These are phyloP conservation scores for Albizia julibrissin DNA, from an alignment of 306 rosid species.

Conservation along the genomic window DNA sequence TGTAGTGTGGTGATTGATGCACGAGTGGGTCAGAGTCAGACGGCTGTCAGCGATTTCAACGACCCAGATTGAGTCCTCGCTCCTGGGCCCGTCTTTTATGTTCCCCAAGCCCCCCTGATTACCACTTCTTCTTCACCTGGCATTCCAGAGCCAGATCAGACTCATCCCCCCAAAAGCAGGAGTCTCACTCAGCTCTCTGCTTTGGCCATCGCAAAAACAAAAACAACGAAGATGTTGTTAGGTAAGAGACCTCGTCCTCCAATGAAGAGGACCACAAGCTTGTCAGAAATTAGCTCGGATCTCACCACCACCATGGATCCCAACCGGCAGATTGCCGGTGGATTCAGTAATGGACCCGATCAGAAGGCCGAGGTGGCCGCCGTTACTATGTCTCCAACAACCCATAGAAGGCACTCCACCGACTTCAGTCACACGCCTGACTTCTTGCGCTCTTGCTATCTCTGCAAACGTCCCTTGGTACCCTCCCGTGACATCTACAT, in stretches of 20 bases:
- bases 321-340: conserved; percentile 5
- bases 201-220: not conserved
- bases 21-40: not conserved
- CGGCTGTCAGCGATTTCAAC: conserved; percentile 40
- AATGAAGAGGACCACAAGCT: conserved; percentile 81
- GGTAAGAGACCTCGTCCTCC: conserved; percentile 86
- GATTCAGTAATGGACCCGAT: conserved; percentile 39
- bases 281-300: conserved; percentile 81
- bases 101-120: conserved; percentile 35
- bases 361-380: conserved; percentile 34
- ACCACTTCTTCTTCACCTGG: not conserved
- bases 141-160: not conserved
- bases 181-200: not conserved
- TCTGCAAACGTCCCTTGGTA: conserved; percentile 71
- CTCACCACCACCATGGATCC: conserved; percentile 44
- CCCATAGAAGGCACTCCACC: conserved; percentile 39
- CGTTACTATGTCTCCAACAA: conserved; percentile 39
- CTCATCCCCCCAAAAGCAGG: not conserved
- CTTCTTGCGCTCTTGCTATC: conserved; percentile 73
- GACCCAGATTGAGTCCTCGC: conserved; percentile 59
- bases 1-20: conserved; percentile 27
- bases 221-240: conserved; percentile 51
- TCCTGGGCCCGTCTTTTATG: conserved; percentile 64
- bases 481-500: conserved; percentile 90
- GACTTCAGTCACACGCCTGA: conserved; percentile 51